Evolutionary conservation across 2,329 filamentous ascomycete genomes (phyloP), one percentile per base, ranked within the genome.

Genomic region (Coleophoma cylindrospora): DNA sequence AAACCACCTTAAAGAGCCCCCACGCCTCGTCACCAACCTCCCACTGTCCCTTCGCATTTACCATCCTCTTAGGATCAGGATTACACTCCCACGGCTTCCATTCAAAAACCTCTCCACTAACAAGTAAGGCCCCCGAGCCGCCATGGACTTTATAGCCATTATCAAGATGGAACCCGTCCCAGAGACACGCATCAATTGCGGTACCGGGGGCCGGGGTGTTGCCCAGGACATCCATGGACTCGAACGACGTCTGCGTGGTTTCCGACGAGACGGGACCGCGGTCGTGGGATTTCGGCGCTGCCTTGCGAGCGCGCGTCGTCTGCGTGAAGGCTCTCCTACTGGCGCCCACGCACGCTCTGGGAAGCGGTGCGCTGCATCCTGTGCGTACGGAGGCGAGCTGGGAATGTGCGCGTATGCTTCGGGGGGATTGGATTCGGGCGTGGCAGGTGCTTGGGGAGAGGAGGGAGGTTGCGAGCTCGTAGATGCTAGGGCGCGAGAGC

Each of bases 81-180:
- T 27, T 27, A 10, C 27, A 27, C 53, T 79, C 69, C 90, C 92
- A 96, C 4, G 94, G 94, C 64, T 80, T 74, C 94, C 94, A 99
- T 46, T 76, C 71, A 66, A 96, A 97, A 1, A 86, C 91, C 68
- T 97, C 91, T 6, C 92, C 92, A 38, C 83, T 86, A 2, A 96
- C 79, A 5, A 99, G 76, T 54, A 99, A 66, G 22, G 91, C 79
- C 0, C 90, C 92, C 47, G 81, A 77, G 0, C 86, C 85, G 43
- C 81, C 81, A 2, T 73, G 71, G 32, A 95, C 81, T 48, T 80
- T 83, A 34, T 87, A 72, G 11, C 91, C 91, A 60, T 84, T 95
- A 69, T 94, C 87, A 43, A 99, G 75, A 56, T 87, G 82, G 68
- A 99, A 99, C 1, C 94, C 94, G 61, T 92, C 84, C 52, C 79